Evolutionary conservation across 1,139 yeast genomes (phyloP).

Genomic region (Magnusiomyces clavatus): DNA sequence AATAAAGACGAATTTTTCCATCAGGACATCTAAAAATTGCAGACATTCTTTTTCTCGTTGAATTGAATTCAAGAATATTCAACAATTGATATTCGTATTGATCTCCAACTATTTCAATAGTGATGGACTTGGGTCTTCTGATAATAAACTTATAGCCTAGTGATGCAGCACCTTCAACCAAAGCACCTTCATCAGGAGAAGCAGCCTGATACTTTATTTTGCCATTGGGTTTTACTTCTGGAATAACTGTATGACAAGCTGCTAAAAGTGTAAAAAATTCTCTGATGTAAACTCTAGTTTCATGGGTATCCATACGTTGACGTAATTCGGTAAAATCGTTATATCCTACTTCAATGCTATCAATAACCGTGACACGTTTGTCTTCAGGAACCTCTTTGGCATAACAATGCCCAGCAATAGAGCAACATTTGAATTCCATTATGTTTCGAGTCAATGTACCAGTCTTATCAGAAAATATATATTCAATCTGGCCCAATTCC

Average conservation of each 20-base stretch:
- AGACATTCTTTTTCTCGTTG: conserved; percentile 97
- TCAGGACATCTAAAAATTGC: conserved; percentile 93
- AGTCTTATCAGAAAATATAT: conserved; percentile 91
- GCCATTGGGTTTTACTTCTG: conserved; percentile 56
- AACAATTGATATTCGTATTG: conserved; percentile 59
- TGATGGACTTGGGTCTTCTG: conserved; percentile 78
- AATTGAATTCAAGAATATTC: conserved; percentile 92
- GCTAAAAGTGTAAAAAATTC: conserved; percentile 80
- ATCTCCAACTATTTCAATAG: conserved; percentile 47
- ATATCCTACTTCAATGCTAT: conserved; percentile 77
- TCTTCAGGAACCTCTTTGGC: conserved; percentile 90
- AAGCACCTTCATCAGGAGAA: conserved; percentile 98
- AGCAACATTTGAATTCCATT: conserved; percentile 93
- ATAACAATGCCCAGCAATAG: conserved; percentile 89
- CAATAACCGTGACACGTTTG: conserved; percentile 58
- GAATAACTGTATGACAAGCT: conserved; percentile 96
- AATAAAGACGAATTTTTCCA: conserved; percentile 78
- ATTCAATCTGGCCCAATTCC: conserved; percentile 93
- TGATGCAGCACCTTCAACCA: conserved; percentile 92
- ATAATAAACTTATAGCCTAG: conserved; percentile 78
- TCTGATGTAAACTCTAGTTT: conserved; percentile 58
- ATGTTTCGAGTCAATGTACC: conserved; percentile 93
- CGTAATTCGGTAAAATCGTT: conserved; percentile 63
- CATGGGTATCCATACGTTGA: conserved; percentile 40
- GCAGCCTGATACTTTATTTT: conserved; percentile 91